Evolutionary conservation across 179 eudicot genomes (phyloP).

Genomic region (Spergularia azorica): DNA sequence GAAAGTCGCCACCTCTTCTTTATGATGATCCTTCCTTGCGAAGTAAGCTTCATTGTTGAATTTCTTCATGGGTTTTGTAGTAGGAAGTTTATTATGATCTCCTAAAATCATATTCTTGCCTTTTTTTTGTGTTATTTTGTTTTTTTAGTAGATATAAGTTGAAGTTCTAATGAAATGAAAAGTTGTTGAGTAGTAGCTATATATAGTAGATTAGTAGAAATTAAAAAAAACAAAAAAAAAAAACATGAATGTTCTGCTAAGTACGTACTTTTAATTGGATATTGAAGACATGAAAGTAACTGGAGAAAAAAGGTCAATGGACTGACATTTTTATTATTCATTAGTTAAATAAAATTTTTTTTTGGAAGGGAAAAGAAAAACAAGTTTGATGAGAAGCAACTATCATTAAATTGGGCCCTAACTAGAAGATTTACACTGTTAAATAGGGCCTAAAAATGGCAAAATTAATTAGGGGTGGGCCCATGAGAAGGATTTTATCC

Average conservation of each 20-base stretch:
- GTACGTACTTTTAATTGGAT: constrained; percentile 20
- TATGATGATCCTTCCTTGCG: constrained; percentile 18
- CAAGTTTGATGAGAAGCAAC: constrained; percentile 13
- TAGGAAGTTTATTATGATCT: not conserved
- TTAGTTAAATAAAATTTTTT: not conserved
- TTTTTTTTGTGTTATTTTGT: not conserved
- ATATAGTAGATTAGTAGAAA: not conserved
- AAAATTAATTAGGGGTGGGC: constrained; percentile 15
- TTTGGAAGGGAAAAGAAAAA: not conserved
- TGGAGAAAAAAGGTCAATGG: constrained; percentile 32
- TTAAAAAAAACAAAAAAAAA: not conserved
- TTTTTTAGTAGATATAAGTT: not conserved
- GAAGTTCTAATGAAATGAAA: not conserved
- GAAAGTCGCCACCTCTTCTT: not conserved
- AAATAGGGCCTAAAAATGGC: not conserved
- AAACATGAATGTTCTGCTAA: constrained; percentile 18
- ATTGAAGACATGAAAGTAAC: constrained; percentile 40
- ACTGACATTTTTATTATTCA: constrained; percentile 3
- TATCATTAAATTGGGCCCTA: not conserved
- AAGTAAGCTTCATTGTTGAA: constrained; percentile 5
- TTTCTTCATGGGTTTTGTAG: constrained; percentile 20
- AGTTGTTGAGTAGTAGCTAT: not conserved
- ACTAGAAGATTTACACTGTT: constrained; percentile 1
- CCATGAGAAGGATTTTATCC: constrained; percentile 22
- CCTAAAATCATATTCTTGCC: constrained; percentile 1